Evolutionary conservation across 345 rosid genomes (phyloP).

Genomic region (Gossypium longicalyx): DNA sequence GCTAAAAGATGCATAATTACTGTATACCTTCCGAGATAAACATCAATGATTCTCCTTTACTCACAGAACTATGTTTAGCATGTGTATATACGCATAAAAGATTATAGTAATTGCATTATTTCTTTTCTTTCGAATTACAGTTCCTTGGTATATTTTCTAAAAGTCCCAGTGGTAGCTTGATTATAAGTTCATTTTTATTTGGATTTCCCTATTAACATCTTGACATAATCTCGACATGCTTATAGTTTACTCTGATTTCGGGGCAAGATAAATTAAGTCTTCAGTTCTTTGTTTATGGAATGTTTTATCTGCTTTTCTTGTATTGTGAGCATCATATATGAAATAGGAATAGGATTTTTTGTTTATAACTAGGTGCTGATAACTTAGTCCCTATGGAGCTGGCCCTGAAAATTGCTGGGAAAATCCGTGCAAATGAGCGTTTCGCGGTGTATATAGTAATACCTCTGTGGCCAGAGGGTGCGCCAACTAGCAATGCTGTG

Average conservation of each 20-base stretch:
- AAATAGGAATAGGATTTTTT: background rate
- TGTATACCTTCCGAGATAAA: background rate
- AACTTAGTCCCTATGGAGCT: slow-evolving; percentile 65
- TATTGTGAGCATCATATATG: background rate
- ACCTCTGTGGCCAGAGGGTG: slow-evolving; percentile 79
- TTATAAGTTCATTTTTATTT: background rate
- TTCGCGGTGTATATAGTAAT: slow-evolving; percentile 54
- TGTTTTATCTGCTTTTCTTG: background rate
- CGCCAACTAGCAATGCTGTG: slow-evolving; percentile 49
- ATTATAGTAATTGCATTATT: background rate
- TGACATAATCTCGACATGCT: background rate
- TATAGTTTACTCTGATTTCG: background rate
- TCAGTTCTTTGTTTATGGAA: background rate
- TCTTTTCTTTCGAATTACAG: background rate
- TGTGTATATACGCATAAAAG: background rate
- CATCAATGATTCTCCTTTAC: background rate
- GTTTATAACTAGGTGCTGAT: slow-evolving; percentile 48
- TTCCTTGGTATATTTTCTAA: background rate
- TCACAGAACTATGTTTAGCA: background rate
- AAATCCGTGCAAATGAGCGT: slow-evolving; percentile 47
- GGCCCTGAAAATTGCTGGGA: slow-evolving; percentile 57
- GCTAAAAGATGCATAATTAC: background rate
- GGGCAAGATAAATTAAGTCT: background rate
- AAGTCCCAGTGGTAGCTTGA: background rate
- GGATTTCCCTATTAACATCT: background rate